phyloP scores from a whole-genome alignment of 1,139 yeast genomes.

The Kodamaea sp. region DNA sequence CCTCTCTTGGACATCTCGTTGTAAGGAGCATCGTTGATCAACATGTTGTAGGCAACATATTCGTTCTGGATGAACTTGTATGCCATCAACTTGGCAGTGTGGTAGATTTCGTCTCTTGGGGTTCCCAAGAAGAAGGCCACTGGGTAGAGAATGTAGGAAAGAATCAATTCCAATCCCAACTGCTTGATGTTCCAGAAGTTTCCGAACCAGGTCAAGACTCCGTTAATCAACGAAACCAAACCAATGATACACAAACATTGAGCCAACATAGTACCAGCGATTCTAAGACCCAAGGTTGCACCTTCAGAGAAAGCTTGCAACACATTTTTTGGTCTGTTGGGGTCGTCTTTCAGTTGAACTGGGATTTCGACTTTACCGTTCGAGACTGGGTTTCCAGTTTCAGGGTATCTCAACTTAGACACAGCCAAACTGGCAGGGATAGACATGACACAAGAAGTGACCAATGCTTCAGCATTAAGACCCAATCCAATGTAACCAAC shows the following conservation, averaged over 20 bases:
- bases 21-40: constrained; percentile 48
- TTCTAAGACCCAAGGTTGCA: constrained; percentile 59
- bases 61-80: constrained; percentile 65
- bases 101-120: constrained; percentile 56
- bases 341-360: constrained; percentile 29
- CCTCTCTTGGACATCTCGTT: constrained; percentile 53
- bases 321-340: constrained; percentile 53
- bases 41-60: constrained; percentile 55
- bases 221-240: constrained; percentile 59
- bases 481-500: constrained; percentile 69
- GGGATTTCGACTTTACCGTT: constrained; percentile 39
- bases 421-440: constrained; percentile 68
- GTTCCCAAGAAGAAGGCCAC: constrained; percentile 63
- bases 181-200: constrained; percentile 58
- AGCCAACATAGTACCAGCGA: constrained; percentile 62
- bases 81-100: constrained; percentile 55
- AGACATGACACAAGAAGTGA: constrained; percentile 70
- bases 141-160: constrained; percentile 62
- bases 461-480: constrained; percentile 62
- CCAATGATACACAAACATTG: constrained; percentile 67
- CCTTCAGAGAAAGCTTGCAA: constrained; percentile 67
- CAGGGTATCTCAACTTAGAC: constrained; percentile 64
- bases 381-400: constrained; percentile 57
- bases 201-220: constrained; percentile 64
- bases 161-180: constrained; percentile 57